Evolutionary conservation across 2,329 filamentous ascomycete species (phyloP).

Genomic region (Pseudogymnoascus sp.): DNA sequence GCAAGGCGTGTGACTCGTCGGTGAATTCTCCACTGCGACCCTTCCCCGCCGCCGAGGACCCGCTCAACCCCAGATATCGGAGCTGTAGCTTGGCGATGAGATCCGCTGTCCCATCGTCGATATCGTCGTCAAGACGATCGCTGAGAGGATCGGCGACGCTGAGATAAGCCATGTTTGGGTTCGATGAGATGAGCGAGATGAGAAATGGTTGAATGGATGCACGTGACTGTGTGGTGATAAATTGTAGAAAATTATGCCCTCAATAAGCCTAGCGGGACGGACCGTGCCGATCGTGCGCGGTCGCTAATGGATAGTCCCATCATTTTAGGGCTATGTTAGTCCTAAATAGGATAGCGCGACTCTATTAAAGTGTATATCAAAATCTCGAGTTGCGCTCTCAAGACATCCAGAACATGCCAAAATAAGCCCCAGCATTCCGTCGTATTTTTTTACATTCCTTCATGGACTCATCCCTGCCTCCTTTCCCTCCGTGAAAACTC

Average conservation of each 20-base stretch:
- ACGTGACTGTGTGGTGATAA: neutral
- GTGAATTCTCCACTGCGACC: conserved; percentile 10
- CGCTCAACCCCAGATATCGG: conserved; percentile 18
- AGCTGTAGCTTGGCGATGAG: conserved; percentile 25
- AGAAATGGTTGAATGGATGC: neutral
- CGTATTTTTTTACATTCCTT: neutral
- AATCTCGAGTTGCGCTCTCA: neutral
- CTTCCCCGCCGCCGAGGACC: conserved; percentile 15
- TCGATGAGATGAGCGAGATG: neutral
- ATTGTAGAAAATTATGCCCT: neutral
- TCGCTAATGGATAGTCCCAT: neutral
- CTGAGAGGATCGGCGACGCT: neutral
- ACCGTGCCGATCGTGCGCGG: neutral
- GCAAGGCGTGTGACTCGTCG: conserved; percentile 19
- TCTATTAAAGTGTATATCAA: neutral
- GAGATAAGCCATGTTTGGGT: neutral
- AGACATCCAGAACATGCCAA: neutral
- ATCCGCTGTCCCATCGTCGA: conserved; percentile 20
- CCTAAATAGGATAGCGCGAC: neutral
- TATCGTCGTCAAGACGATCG: neutral
- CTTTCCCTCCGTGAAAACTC: neutral
- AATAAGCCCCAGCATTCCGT: neutral
- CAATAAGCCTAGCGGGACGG: neutral
- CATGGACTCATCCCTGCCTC: too few species aligned
- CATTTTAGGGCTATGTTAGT: neutral